Percentiles rank a stretch among this genome's conserved stretches.
phyloP scores from a whole-genome alignment of 257 asterid species.

The Nicotiana paniculata region DNA sequence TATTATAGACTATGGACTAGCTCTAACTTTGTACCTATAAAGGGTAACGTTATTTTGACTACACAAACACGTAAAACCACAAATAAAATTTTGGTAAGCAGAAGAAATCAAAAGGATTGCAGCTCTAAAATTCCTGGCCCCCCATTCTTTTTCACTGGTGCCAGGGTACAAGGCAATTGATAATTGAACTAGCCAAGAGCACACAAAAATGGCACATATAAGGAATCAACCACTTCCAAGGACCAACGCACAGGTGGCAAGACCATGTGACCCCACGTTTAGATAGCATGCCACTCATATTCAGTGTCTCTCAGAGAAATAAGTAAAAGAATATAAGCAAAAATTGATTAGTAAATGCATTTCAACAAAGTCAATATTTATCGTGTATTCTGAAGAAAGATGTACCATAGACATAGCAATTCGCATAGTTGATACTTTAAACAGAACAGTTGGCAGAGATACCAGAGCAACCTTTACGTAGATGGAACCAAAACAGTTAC shows the following conservation, averaged over 20 bases:
- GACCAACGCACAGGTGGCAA: background rate
- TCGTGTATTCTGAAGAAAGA: background rate
- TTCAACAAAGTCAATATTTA: background rate
- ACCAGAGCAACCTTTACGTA: background rate
- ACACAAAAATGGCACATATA: background rate
- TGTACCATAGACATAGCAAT: background rate
- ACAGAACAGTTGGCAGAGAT: background rate
- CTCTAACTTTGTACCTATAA: background rate
- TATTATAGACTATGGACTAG: background rate
- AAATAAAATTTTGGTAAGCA: background rate
- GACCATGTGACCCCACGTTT: background rate
- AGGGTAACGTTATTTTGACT: background rate
- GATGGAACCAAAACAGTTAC: conserved; percentile 22
- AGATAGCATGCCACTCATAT: background rate
- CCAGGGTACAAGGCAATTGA: background rate
- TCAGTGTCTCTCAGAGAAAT: background rate
- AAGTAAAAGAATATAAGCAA: background rate
- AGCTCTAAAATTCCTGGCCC: background rate
- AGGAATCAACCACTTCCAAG: background rate
- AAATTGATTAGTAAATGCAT: background rate
- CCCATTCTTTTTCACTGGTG: background rate
- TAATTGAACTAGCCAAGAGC: background rate
- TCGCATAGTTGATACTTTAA: background rate
- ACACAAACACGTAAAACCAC: background rate
- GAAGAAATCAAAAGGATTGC: background rate